Evolutionary conservation across 2,329 filamentous ascomycete species (phyloP).

Genomic region (Paramyrothecium sp.): DNA sequence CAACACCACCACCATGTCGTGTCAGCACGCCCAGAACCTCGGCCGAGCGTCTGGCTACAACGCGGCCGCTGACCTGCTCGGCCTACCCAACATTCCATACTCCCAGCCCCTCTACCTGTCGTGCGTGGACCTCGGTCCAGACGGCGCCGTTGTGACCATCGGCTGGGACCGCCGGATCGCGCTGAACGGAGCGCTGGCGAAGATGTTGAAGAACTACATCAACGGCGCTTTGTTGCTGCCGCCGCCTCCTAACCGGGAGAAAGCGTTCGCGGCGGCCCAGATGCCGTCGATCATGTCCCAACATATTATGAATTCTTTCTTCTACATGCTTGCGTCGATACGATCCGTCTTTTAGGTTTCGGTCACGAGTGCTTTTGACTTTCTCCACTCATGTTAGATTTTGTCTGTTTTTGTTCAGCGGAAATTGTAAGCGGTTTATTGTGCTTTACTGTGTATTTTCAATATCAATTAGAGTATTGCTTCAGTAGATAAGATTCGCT

Average conservation of each 20-base stretch:
- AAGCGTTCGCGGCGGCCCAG: not conserved
- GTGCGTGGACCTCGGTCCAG: conserved; percentile 34
- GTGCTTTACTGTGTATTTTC: no score
- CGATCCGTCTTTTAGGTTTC: not conserved
- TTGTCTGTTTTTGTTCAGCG: no score
- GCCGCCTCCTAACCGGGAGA: conserved; percentile 13
- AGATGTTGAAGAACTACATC: conserved; percentile 29
- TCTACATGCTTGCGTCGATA: not conserved
- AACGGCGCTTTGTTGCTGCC: conserved; percentile 31
- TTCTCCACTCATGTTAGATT: not conserved
- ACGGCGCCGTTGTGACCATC: conserved; percentile 22
- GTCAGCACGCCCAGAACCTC: conserved; percentile 34
- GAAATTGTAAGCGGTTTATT: no score
- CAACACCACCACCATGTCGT: conserved; percentile 32
- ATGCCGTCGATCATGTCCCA: not conserved
- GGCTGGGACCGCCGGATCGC: conserved; percentile 30
- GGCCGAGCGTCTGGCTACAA: conserved; percentile 32
- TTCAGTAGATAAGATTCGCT: no score
- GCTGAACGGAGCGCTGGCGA: conserved; percentile 23
- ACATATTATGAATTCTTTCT: not conserved
- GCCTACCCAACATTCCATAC: conserved; percentile 19
- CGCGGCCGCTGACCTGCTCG: conserved; percentile 30
- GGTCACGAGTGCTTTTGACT: not conserved
- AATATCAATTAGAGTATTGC: no score
- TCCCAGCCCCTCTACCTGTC: conserved; percentile 25